Evolutionary conservation across 805 yeast species (phyloP).

Genomic region (Kodamaea kakaduensis): DNA sequence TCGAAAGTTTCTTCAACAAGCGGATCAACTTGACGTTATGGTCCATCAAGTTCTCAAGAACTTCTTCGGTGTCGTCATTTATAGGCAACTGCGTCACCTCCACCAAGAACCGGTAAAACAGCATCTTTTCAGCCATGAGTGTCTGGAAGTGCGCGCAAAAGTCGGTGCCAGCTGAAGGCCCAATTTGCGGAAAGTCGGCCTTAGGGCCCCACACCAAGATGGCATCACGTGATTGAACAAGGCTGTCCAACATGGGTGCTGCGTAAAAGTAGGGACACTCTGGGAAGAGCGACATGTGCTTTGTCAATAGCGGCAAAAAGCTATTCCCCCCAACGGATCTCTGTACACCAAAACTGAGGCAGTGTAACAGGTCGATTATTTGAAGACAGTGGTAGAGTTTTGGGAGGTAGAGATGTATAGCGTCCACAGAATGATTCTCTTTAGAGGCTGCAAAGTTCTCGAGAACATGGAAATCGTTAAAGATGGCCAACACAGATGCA

Average conservation of each 20-base stretch:
- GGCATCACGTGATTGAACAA: constrained; percentile 12
- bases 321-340: constrained; percentile 11
- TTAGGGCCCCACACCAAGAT: background rate
- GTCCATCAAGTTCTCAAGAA: constrained; percentile 29
- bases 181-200: background rate
- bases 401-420: constrained; percentile 27
- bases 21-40: constrained; percentile 38
- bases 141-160: constrained; percentile 21
- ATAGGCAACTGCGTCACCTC: constrained; percentile 22
- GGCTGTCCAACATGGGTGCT: constrained; percentile 19
- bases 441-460: constrained; percentile 40
- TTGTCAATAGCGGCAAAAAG: constrained; percentile 6
- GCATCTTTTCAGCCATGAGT: constrained; percentile 32
- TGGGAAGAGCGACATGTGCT: constrained; percentile 15
- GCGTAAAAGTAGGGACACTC: constrained; percentile 14
- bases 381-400: constrained; percentile 47
- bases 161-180: constrained; percentile 1
- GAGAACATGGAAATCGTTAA: constrained; percentile 55
- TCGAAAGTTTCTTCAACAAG: constrained; percentile 32
- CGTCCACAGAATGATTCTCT: constrained; percentile 21
- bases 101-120: constrained; percentile 30
- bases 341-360: constrained; percentile 50
- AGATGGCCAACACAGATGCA: constrained; percentile 47
- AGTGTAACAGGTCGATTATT: constrained; percentile 49
- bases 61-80: constrained; percentile 17